A percentile compares a stretch with the other conserved stretches of the same genome.
Conservation (phyloP, 139 green algal species). For the Chlorella sp. region DNA sequence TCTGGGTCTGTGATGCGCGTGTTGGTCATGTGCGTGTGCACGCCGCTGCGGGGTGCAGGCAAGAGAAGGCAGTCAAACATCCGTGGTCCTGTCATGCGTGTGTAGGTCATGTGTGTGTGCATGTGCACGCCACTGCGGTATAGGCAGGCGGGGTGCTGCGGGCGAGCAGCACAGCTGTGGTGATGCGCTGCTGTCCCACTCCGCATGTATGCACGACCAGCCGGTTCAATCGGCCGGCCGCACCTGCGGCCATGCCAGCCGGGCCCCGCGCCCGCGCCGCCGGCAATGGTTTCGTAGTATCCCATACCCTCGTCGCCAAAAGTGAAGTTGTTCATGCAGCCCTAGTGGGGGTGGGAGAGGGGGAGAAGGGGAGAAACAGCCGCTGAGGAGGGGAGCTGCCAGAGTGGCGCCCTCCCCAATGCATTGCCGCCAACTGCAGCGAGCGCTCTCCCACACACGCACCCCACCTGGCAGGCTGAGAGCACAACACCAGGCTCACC, state of each 20-base stretch:
- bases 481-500: no score
- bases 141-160: neutral
- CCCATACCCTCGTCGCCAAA: slow-evolving; percentile 92
- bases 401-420: no score
- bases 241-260: slow-evolving; percentile 82
- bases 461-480: no score
- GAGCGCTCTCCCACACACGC: no score
- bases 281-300: slow-evolving; percentile 99
- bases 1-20: slow-evolving; percentile 97
- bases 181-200: neutral
- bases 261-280: slow-evolving; percentile 90
- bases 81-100: no score
- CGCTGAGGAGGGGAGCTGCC: no score
- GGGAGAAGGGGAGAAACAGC: neutral
- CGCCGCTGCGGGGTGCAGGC: slow-evolving; percentile 56
- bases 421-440: no score
- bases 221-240: no score
- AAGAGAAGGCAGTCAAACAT: neutral
- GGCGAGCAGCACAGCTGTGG: neutral
- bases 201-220: no score
- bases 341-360: slow-evolving; percentile 52
- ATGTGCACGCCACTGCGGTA: neutral
- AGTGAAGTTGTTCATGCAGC: slow-evolving; percentile 99
- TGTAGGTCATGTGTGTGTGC: neutral
- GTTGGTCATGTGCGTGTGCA: slow-evolving; percentile 99